Evolutionary conservation across 208 protist genomes (phyloP), one percentile per base, ranked within the genome.

Genomic region (Endotrypanum monterogeii): DNA sequence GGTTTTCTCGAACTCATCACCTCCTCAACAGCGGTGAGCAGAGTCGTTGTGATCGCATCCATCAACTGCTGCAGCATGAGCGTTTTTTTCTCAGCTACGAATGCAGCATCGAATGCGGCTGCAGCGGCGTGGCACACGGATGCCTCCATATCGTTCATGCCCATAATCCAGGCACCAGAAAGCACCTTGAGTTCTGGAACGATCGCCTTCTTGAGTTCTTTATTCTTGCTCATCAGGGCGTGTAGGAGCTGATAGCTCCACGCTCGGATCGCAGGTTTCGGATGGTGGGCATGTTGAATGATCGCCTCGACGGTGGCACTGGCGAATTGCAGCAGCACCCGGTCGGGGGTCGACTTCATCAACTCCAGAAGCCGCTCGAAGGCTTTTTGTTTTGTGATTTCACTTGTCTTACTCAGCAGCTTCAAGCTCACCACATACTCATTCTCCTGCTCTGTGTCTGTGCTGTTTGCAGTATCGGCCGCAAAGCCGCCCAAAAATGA

Each of bases 311-410:
- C 84, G 0, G 95, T 85, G 12, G 67, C 79, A 30, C 86, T 68
- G 25, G 86, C 79, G 65, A 87, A 95, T 35, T 68, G 78, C 44
- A 82, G 35, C 30, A 97, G 66, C 16, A 82, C 82, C 12, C 82
- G 67, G 37, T 87, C 83, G 3, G 73, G 32, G 6, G 72, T 51
- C 3, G 78, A 65, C 35, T 65, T 60, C 18, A 60, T 79, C 37
- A 92, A 52, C 56, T 73, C 20, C 7, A 74, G 37, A 18, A 97
- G 78, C 62, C 89, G 83, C 16, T 76, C 71, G 16, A 97, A 83
- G 5, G 93, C 82, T 78, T 97, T 97, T 32, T 92, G 85, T 75
- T 96, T 94, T 5, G 91, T 97, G 20, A 88, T 89, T 37, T 97
- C 93, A 77, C 87, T 94, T 28, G 71, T 88, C 76, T 97, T 97